Percentiles rank a stretch among this genome's conserved stretches.
Conservation (phyloP, 2,329 filamentous ascomycete genomes). For the Ilyonectria sp. region DNA sequence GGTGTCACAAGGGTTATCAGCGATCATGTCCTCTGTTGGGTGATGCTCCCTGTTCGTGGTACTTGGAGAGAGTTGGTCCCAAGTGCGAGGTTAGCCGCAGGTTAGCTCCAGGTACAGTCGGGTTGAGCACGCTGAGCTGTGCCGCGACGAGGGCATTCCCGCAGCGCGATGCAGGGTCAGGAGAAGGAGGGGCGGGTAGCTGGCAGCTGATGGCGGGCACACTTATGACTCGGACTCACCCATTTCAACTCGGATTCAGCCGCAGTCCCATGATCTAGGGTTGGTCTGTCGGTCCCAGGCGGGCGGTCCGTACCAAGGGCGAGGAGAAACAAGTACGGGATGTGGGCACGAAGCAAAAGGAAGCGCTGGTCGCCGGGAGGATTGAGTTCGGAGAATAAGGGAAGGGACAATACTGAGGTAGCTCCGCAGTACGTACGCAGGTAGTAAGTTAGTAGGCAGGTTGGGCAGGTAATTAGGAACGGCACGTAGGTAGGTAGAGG, state of each 20-base stretch:
- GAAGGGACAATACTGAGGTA: constrained; percentile 4
- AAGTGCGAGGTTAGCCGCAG: constrained; percentile 1
- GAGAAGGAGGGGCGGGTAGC: constrained; percentile 42
- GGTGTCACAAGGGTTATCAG: constrained; percentile 48
- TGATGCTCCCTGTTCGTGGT: constrained; percentile 15
- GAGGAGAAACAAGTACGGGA: constrained; percentile 13
- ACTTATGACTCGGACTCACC: constrained; percentile 49
- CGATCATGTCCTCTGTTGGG: constrained; percentile 31
- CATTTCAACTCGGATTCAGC: constrained; percentile 52
- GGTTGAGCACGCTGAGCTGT: constrained; percentile 18
- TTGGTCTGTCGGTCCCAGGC: constrained; percentile 40
- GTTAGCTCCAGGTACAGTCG: constrained; percentile 11
- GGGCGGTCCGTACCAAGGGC: constrained; percentile 14
- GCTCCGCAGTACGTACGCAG: neutral
- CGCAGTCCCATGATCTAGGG: constrained; percentile 52
- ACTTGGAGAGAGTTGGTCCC: constrained; percentile 1
- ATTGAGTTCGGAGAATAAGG: constrained; percentile 9
- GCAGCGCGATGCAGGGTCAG: constrained; percentile 36
- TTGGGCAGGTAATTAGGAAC: neutral
- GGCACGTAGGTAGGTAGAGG: neutral
- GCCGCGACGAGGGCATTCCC: constrained; percentile 45
- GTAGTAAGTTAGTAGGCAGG: neutral
- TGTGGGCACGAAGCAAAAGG: neutral
- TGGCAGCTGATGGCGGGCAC: constrained; percentile 32
- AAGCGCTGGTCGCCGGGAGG: neutral